Evolutionary conservation across 768 basidiomycete species (phyloP).

Genomic region (Lentinula raphanica): DNA sequence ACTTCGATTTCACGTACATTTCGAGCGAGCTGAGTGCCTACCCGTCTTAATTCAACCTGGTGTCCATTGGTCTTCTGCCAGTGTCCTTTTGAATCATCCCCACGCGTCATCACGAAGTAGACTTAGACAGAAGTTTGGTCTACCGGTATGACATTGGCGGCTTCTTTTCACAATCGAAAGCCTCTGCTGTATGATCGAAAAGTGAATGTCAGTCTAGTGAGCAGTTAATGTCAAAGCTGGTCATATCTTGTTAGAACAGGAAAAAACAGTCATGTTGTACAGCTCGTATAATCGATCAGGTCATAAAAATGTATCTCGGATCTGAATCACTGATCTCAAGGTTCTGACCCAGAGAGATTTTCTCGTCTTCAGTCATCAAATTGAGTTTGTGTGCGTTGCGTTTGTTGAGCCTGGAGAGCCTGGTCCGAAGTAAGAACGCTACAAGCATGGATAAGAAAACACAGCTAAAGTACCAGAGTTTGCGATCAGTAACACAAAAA

Average conservation of each 20-base stretch:
- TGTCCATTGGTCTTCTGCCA: too few relatives aligned
- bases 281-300: slow-evolving; percentile 9
- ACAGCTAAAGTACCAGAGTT: slow-evolving; percentile 25
- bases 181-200: too few relatives aligned
- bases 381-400: slow-evolving; percentile 26
- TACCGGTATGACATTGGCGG: too few relatives aligned
- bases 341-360: slow-evolving; percentile 18
- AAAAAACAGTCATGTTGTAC: not conserved
- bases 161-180: too few relatives aligned
- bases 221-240: too few relatives aligned
- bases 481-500: not conserved
- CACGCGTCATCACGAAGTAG: too few relatives aligned
- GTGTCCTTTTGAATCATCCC: too few relatives aligned
- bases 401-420: slow-evolving; percentile 39
- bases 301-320: slow-evolving; percentile 51
- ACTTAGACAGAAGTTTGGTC: too few relatives aligned
- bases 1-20: too few relatives aligned
- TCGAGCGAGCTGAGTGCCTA: too few relatives aligned
- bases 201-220: too few relatives aligned
- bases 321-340: slow-evolving; percentile 45
- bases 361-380: slow-evolving; percentile 26
- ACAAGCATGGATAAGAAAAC: slow-evolving; percentile 36
- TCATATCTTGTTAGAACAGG: not conserved
- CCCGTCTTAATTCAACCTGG: too few relatives aligned
- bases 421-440: slow-evolving; percentile 40